These are phyloP conservation scores for Metarhizium brunneum DNA, from an alignment of 2,329 filamentous ascomycete genomes.

Conservation along the genomic window DNA sequence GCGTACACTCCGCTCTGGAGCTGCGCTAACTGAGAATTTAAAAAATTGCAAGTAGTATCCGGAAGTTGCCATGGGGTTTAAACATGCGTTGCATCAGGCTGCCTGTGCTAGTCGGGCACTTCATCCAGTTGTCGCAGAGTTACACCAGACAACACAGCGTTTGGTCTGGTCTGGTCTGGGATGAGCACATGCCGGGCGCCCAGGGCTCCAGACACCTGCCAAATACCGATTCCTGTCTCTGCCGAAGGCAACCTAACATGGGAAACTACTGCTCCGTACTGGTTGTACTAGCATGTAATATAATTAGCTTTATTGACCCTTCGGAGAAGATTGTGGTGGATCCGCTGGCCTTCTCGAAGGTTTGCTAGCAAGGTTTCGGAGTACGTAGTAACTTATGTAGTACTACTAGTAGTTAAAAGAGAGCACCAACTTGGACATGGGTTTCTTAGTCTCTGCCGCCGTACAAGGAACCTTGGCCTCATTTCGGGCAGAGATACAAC, in stretches of 20 bases:
- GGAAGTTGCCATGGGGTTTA: too few relatives aligned
- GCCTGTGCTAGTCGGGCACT: too few relatives aligned
- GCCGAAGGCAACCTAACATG: not conserved
- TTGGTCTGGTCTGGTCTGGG: too few relatives aligned
- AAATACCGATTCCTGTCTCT: not conserved
- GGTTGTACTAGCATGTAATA: not conserved
- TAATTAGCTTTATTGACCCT: not conserved
- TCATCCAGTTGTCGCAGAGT: too few relatives aligned
- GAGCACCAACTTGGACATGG: too few relatives aligned
- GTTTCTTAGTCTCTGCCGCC: too few relatives aligned
- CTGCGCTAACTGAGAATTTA: too few relatives aligned
- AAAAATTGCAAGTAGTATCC: too few relatives aligned
- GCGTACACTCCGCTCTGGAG: too few relatives aligned
- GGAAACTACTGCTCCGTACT: not conserved
- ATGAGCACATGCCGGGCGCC: too few relatives aligned
- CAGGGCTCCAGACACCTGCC: not conserved
- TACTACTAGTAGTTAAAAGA: not conserved
- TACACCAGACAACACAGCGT: too few relatives aligned
- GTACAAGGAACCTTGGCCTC: not conserved
- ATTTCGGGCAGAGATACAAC: not conserved
- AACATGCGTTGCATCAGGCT: too few relatives aligned
- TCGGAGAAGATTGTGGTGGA: not conserved
- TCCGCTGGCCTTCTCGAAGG: not conserved
- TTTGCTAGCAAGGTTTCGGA: not conserved
- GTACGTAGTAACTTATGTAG: not conserved